phyloP scores from a whole-genome alignment of 768 basidiomycete genomes.

The Tylopilus sp. region DNA sequence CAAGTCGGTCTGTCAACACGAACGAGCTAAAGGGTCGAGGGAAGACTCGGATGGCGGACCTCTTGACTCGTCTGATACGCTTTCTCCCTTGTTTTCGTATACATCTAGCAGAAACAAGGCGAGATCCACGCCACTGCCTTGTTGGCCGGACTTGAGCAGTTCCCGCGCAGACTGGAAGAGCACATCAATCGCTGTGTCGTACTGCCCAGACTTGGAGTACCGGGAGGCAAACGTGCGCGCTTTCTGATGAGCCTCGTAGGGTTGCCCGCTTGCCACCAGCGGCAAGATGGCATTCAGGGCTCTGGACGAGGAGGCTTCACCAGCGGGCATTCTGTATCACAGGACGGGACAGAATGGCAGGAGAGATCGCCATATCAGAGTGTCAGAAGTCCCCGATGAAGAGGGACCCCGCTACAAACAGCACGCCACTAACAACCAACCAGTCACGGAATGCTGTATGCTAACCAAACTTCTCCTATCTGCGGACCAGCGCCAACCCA shows the following conservation, averaged over 20 bases:
- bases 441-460: constrained; percentile 73
- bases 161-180: constrained; percentile 88
- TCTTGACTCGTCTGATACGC: constrained; percentile 72
- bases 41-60: constrained; percentile 48
- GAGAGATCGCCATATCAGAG: constrained; percentile 6
- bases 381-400: constrained; percentile 18
- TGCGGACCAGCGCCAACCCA: constrained; percentile 64
- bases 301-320: constrained; percentile 45
- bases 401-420: constrained; percentile 13
- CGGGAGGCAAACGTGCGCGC: constrained; percentile 92
- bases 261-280: constrained; percentile 64
- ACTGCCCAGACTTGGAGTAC: constrained; percentile 76
- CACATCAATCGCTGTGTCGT: constrained; percentile 86
- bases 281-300: constrained; percentile 77
- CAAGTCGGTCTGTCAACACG: not conserved
- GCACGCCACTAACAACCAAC: not conserved
- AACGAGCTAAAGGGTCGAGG: not conserved
- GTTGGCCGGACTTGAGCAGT: constrained; percentile 82
- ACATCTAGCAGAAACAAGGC: constrained; percentile 76
- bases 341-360: constrained; percentile 5
- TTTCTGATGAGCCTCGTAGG: constrained; percentile 95
- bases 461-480: constrained; percentile 69
- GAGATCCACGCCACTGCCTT: constrained; percentile 89
- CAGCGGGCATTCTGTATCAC: constrained; percentile 21
- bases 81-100: constrained; percentile 71